phyloP scores from a whole-genome alignment of 148 eudicot species.

The Vaccinium vitisidaea region DNA sequence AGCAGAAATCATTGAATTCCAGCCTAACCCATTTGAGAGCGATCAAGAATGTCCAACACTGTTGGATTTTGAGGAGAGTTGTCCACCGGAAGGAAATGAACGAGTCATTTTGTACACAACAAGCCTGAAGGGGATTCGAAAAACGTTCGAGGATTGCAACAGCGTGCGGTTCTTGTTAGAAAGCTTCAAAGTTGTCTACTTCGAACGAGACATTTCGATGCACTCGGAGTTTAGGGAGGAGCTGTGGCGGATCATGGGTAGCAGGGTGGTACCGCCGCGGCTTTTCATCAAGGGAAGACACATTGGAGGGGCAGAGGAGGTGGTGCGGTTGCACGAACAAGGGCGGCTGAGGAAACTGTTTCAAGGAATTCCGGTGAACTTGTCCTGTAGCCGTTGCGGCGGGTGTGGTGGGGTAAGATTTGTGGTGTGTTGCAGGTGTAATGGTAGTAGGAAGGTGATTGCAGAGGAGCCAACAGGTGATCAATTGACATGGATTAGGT shows the following conservation, averaged over 20 bases:
- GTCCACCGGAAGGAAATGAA: slow-evolving; percentile 59
- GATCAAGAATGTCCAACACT: slow-evolving; percentile 14
- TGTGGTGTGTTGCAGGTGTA: slow-evolving; percentile 53
- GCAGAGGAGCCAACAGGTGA: slow-evolving; percentile 22
- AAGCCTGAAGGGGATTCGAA: slow-evolving; percentile 63
- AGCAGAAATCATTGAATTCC: background rate
- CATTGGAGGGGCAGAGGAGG: slow-evolving; percentile 81
- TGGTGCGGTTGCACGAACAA: slow-evolving; percentile 49
- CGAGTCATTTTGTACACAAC: slow-evolving; percentile 66
- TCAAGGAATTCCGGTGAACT: slow-evolving; percentile 50
- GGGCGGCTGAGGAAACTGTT: slow-evolving; percentile 58
- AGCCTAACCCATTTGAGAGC: background rate
- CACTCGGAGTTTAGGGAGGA: slow-evolving; percentile 57
- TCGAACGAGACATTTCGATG: slow-evolving; percentile 71
- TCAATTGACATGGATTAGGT: slow-evolving; percentile 25
- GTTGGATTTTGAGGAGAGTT: slow-evolving; percentile 44
- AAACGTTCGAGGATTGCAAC: slow-evolving; percentile 64
- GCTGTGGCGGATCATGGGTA: slow-evolving; percentile 50
- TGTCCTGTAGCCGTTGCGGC: slow-evolving; percentile 29
- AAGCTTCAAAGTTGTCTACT: slow-evolving; percentile 42
- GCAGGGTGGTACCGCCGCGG: slow-evolving; percentile 58
- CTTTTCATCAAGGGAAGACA: slow-evolving; percentile 67
- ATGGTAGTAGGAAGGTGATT: slow-evolving; percentile 61
- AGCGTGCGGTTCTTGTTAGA: slow-evolving; percentile 50
- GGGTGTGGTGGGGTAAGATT: slow-evolving; percentile 59